Base-by-base conservation (phyloP, 2,329 filamentous ascomycete genomes). In the Cladorrhinum sp. region DNA sequence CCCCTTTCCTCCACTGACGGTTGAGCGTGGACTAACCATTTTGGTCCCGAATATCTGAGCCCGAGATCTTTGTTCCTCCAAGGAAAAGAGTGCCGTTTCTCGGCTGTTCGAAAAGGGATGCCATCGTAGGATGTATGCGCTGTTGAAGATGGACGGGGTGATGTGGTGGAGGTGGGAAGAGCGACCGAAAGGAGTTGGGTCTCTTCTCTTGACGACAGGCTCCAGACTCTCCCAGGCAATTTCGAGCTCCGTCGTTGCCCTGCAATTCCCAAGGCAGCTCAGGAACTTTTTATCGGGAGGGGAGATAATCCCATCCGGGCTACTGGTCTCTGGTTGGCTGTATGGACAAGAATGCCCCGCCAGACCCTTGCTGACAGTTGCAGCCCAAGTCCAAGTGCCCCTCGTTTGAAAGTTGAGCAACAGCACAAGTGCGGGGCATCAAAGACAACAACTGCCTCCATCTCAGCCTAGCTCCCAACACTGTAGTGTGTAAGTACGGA, bases 41-140 rank as follows among this genome's bases (percentile, higher is more conserved):
- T 79, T 98, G 93, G 75, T 99, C 95, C 75, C 95, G 86, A 76
- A 99, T 96, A 79, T 99, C 95, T 71, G 91, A 83, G 68, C 95
- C 95, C 69, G 91, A 96, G 77, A 98, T 96, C 86, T 99, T 99
- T 79, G 92, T 88, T 75, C 95, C 95, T 70, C 95, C 95, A 65
- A 99, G 85, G 81, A 99, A 99, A 71, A 99, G 85, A 72, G 92
- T 97, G 76, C 96, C 95, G 74, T 96, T 96, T 74, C 93, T 86
- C 73, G 92, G 90, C 79, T 95, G 91, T 80, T 97, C 92, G 74
- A 98, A 99, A 78, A 99, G 92, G 74, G 91, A 91, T 76, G 92
- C 88, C 95, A 99, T 99, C 54, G 59, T 32, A 10, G 55, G 18
- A 32, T 36, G 18, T 54, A 45, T 57, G 49, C 41, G 6, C 55